Base-by-base conservation (phyloP, 192 early-diverging fungal species). In the Coemansia erecta region DNA sequence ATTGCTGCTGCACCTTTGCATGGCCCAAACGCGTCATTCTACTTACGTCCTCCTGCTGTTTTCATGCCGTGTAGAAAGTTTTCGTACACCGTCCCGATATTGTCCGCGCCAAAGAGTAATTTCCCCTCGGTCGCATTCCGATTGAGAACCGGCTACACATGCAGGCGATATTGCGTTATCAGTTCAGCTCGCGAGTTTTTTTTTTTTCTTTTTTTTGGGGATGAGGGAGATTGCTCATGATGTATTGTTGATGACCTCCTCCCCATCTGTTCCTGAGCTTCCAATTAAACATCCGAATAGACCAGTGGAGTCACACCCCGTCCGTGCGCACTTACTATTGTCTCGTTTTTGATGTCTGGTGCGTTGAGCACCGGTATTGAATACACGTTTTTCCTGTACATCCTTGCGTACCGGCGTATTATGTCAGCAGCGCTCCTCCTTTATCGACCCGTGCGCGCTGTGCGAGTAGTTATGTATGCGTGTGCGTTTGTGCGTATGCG, bases 31-130 rank as follows among this genome's bases (percentile, higher is more conserved):
- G 9, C 21, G 9, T 5, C 23, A 11, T 6, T 31, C 15, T 59
- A 60, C 73, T 60, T 85, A 77, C 73, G 61, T 11, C 74, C 64
- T 77, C 89, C 87, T 26, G 86, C 83, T 24, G 78, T 64, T 39
- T 83, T 83, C 66, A 86, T 82, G 45, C 89, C 92, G 19, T 85
- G 76, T 40, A 90, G 57, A 68, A 91, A 90, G 67, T 83, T 86
- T 39, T 95, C 92, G 75, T 89, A 87, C 8, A 92, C 73, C 8
- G 88, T 88, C 17, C 62, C 70, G 53, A 87, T 77, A 13, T 58
- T 72, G 31, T 72, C 80, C 3, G 81, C 84, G 59, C 82, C 76
- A 46, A 82, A 84, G 21, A 87, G 55, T n/a, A 90, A 76, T 46
- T 66, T 61, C 39, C 52, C 60, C 39, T 80, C 61, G 17, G 60